Percentiles rank a stretch among this genome's conserved stretches.
phyloP scores from a whole-genome alignment of 495 filamentous ascomycete species.

The Hypoxylon fuscum region DNA sequence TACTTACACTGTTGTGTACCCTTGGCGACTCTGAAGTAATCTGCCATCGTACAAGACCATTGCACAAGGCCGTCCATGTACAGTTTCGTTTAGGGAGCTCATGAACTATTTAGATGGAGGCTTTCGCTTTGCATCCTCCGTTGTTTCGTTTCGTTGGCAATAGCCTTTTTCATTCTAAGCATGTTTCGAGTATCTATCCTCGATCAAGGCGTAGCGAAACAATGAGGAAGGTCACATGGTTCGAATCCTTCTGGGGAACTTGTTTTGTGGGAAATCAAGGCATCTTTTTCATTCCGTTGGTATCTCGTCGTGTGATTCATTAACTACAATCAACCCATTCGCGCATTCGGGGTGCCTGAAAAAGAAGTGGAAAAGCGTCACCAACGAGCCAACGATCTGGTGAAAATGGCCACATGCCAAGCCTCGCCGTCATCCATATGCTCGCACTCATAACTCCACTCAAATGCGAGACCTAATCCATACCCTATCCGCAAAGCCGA shows the following conservation, averaged over 20 bases:
- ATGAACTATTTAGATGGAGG: not conserved
- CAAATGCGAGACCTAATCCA: not conserved
- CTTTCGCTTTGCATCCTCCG: conserved; percentile 16
- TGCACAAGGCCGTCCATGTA: not conserved
- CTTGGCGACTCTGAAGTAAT: conserved; percentile 8
- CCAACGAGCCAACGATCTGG: not conserved
- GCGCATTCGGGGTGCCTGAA: conserved; percentile 7
- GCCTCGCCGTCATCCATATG: conserved; percentile 6
- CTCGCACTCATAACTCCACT: conserved; percentile 6
- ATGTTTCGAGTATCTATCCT: conserved; percentile 24
- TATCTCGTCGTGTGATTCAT: conserved; percentile 38
- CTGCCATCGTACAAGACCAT: conserved; percentile 2
- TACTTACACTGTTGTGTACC: not conserved
- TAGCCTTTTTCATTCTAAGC: conserved; percentile 2
- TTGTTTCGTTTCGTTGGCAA: conserved; percentile 16
- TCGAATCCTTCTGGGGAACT: conserved; percentile 20
- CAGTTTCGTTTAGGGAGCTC: no score
- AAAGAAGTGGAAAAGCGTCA: conserved; percentile 1
- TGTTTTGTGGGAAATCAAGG: conserved; percentile 15
- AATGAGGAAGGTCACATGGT: conserved; percentile 34
- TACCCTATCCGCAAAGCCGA: conserved; percentile 5
- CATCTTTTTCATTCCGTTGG: conserved; percentile 20
- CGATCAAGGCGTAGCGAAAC: conserved; percentile 9
- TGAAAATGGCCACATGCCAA: not conserved
- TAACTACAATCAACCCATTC: conserved; percentile 28